Percentiles rank a stretch among this genome's conserved stretches.
phyloP scores from a whole-genome alignment of 805 yeast species.

The Huiozyma sinensis region DNA sequence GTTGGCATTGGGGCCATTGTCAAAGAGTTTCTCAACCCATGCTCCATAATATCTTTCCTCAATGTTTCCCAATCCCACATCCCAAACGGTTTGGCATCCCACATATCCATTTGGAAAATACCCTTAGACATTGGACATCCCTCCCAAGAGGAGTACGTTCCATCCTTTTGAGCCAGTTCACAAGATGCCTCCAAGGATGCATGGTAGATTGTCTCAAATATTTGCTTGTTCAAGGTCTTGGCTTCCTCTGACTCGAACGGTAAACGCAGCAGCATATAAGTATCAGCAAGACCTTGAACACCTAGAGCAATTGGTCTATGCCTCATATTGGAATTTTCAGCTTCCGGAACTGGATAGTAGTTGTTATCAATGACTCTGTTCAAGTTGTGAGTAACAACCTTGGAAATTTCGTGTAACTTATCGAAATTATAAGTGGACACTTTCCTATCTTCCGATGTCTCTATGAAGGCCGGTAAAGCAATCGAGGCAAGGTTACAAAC shows the following conservation, averaged over 20 bases:
- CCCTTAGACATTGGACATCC: constrained; percentile 92
- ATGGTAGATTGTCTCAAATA: constrained; percentile 92
- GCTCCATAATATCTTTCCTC: constrained; percentile 43
- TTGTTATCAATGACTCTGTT: constrained; percentile 76
- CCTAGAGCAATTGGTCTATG: constrained; percentile 91
- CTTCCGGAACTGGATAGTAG: constrained; percentile 69
- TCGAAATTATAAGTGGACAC: constrained; percentile 53
- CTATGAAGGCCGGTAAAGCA: constrained; percentile 71
- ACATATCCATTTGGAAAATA: constrained; percentile 70
- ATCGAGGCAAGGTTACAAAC: constrained; percentile 89
- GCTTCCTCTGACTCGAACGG: constrained; percentile 90
- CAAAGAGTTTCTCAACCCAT: constrained; percentile 78
- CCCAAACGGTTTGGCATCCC: constrained; percentile 68
- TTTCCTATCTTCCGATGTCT: constrained; percentile 31
- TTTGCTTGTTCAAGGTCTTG: constrained; percentile 59
- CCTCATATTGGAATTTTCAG: constrained; percentile 59
- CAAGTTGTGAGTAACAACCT: constrained; percentile 66
- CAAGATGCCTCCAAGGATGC: constrained; percentile 80
- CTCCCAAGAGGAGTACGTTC: constrained; percentile 57
- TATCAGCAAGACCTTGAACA: constrained; percentile 93
- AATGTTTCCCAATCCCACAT: constrained; percentile 77
- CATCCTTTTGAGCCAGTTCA: constrained; percentile 61
- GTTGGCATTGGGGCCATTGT: constrained; percentile 96
- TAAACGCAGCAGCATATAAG: constrained; percentile 62
- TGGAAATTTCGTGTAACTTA: constrained; percentile 61